Percentiles rank a stretch among this genome's conserved stretches.
Evolutionary conservation across 768 basidiomycete genomes (phyloP).

Genomic region (Dioszegia hungarica): DNA sequence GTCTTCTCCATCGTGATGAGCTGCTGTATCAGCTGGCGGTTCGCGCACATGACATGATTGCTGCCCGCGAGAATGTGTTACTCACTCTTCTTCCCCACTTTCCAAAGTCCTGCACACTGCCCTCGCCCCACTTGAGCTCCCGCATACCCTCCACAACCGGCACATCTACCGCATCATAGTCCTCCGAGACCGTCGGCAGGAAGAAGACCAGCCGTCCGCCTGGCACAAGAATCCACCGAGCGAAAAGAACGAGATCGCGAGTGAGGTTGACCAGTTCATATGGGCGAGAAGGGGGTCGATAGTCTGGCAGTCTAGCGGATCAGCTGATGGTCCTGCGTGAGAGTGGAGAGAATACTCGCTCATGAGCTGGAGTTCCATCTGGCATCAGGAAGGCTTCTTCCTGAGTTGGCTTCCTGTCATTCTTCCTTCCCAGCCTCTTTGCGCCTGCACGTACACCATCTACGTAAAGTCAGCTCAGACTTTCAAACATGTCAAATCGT

Average conservation of each 20-base stretch:
- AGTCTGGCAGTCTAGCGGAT: conserved; percentile 56
- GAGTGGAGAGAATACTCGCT: conserved; percentile 38
- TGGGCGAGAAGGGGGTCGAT: conserved; percentile 82
- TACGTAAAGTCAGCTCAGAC: conserved; percentile 39
- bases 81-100: conserved; percentile 88
- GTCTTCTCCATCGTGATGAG: conserved; percentile 83
- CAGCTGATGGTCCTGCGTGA: not conserved
- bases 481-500: not conserved
- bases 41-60: too few species aligned
- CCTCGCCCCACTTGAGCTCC: conserved; percentile 53
- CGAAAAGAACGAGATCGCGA: conserved; percentile 70
- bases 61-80: conserved; percentile 8
- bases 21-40: conserved; percentile 51
- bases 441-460: conserved; percentile 75
- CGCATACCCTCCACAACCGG: conserved; percentile 73
- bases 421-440: conserved; percentile 49
- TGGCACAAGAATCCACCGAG: conserved; percentile 77
- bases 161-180: conserved; percentile 83
- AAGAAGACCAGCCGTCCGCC: conserved; percentile 91
- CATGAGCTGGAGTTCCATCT: conserved; percentile 48
- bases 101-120: conserved; percentile 84
- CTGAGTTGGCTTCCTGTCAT: conserved; percentile 25
- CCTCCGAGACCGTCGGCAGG: conserved; percentile 70
- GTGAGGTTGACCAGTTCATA: conserved; percentile 86
- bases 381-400: conserved; percentile 43